Percentiles rank a stretch among this genome's conserved stretches.
Conservation (phyloP, 2,329 filamentous ascomycete species). For the Neonectria sp. region DNA sequence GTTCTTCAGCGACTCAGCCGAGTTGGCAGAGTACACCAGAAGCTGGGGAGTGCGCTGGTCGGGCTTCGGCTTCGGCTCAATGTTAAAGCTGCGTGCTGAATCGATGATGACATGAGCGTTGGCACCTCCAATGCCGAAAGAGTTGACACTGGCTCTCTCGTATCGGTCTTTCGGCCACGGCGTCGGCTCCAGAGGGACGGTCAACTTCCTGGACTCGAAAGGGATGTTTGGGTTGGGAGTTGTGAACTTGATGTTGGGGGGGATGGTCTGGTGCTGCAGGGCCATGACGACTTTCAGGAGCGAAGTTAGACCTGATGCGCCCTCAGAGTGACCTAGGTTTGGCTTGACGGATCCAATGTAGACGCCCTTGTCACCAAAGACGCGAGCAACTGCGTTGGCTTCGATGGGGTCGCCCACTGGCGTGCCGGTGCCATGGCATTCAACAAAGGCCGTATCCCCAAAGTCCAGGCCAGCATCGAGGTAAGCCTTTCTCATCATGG, state of each 20-base stretch:
- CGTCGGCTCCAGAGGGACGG: slow-evolving; percentile 30
- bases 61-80: too few relatives aligned
- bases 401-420: slow-evolving; percentile 34
- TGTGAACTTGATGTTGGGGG: slow-evolving; percentile 40
- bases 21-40: too few relatives aligned
- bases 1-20: too few relatives aligned
- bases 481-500: slow-evolving; percentile 52
- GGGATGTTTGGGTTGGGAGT: slow-evolving; percentile 37
- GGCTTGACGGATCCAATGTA: slow-evolving; percentile 53
- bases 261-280: slow-evolving; percentile 38
- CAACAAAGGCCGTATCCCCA: slow-evolving; percentile 13
- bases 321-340: slow-evolving; percentile 52
- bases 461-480: slow-evolving; percentile 25
- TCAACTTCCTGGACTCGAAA: neutral
- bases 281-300: slow-evolving; percentile 45
- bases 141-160: slow-evolving; percentile 41
- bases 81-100: too few relatives aligned
- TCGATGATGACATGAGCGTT: slow-evolving; percentile 38
- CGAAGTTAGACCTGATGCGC: slow-evolving; percentile 37
- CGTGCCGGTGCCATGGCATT: slow-evolving; percentile 42
- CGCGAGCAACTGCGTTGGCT: neutral
- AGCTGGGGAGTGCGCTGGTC: too few relatives aligned
- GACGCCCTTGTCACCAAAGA: neutral
- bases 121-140: slow-evolving; percentile 47
- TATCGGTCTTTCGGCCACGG: slow-evolving; percentile 18